Evolutionary conservation across 1,284 basidiomycete species (phyloP), one percentile per base, ranked within the genome.

Genomic region (Cryptococcus sp.): DNA sequence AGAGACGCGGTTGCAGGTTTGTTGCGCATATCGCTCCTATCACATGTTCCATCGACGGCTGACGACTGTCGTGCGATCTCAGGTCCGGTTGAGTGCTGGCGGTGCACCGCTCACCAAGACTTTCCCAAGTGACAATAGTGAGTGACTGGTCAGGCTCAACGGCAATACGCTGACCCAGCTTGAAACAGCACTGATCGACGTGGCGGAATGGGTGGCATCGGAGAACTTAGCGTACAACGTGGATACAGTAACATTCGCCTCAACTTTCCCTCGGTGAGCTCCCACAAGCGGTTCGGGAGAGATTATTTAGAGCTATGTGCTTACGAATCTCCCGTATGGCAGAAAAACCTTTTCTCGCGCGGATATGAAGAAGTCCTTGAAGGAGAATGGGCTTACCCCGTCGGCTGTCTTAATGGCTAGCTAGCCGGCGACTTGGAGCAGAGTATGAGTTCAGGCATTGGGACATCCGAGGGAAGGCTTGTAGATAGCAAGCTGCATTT

Each of bases 141-240:
- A 71, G 88, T 84, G 13, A 15, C 49, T 60, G 17, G 5, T 5
- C 13, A 19, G 11, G 20, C 20, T 13, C 47, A 50, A 38, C 22
- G 43, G 20, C 10, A 25, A 19, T 45, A 5, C 8, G 30, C 30
- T 35, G 10, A 35, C 8, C 30, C 30, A 35, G 30, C 30, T 35
- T 10, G 8, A 13, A 27, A 11, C 64, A 92, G 90, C 89, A 3
- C 80, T 96, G 49, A 82, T 84, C 6, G 88, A 89, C 65, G 90
- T 94, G 0, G 91, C 90, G n/a, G 90, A 93, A 75, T 93, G 83
- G 74, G 78, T 95, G 38, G 90, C 89, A 10, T 84, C 83, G 1
- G 90, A 95, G 77, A 84, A 83, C 42, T 75, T 88, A 27, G 73
- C 79, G 3, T 84, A 90, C 42, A 84, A 87, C 62, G 88, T 88